A percentile compares a stretch with the other conserved stretches of the same genome.
phyloP scores from a whole-genome alignment of 2,329 filamentous ascomycete genomes.

The Macrophomina phaseolina region DNA sequence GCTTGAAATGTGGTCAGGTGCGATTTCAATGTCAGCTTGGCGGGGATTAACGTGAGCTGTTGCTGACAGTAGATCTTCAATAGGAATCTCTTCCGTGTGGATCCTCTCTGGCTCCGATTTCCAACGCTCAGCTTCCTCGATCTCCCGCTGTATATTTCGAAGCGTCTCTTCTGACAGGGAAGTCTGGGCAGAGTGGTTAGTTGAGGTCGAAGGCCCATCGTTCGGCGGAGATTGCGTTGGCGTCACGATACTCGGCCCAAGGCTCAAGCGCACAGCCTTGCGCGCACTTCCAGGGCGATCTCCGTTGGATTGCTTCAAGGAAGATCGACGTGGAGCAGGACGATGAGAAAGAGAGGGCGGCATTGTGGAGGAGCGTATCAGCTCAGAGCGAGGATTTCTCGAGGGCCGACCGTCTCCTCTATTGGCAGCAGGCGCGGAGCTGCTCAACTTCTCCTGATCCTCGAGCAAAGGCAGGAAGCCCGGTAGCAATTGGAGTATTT shows the following conservation, averaged over 20 bases:
- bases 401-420: neutral
- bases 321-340: slow-evolving; percentile 22
- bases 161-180: slow-evolving; percentile 1
- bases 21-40: neutral
- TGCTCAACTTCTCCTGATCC: slow-evolving; percentile 21
- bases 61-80: slow-evolving; percentile 15
- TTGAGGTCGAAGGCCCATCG: slow-evolving; percentile 9
- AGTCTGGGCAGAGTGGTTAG: neutral
- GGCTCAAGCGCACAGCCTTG: slow-evolving; percentile 25
- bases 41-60: neutral
- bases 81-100: slow-evolving; percentile 20
- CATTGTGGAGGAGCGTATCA: slow-evolving; percentile 22
- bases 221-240: slow-evolving; percentile 26
- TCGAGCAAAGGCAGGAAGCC: slow-evolving; percentile 27
- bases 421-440: slow-evolving; percentile 25
- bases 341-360: slow-evolving; percentile 16
- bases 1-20: neutral
- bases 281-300: slow-evolving; percentile 24
- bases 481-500: slow-evolving; percentile 25
- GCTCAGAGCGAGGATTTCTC: slow-evolving; percentile 19
- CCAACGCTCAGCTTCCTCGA: slow-evolving; percentile 21
- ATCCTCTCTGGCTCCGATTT: slow-evolving; percentile 11
- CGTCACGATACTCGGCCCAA: slow-evolving; percentile 24
- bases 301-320: slow-evolving; percentile 25
- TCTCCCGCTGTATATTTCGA: slow-evolving; percentile 1